These are phyloP conservation scores for Cucumis melo DNA, from an alignment of 306 rosid species.

Conservation along the genomic window DNA sequence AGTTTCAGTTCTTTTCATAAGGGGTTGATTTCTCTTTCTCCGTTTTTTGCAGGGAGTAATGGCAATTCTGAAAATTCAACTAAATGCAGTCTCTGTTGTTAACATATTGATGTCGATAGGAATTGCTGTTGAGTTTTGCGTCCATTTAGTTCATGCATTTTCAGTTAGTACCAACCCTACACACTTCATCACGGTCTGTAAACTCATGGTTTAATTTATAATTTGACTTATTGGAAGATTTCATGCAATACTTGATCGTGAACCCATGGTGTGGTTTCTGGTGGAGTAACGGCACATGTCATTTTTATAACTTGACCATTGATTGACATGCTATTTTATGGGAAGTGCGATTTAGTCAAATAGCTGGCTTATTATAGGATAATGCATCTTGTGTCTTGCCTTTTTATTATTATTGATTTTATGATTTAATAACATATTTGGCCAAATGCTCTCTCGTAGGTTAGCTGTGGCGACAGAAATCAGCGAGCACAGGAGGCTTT, in stretches of 20 bases:
- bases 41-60: conserved; percentile 73
- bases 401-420: background rate
- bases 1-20: background rate
- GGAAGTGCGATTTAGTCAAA: background rate
- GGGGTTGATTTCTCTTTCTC: background rate
- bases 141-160: conserved; percentile 84
- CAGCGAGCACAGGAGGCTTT: conserved; percentile 72
- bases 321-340: background rate
- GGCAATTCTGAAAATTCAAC: conserved; percentile 84
- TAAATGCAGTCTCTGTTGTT: conserved; percentile 91
- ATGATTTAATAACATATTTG: conserved; percentile 7
- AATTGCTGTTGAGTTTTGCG: conserved; percentile 93
- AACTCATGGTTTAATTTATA: background rate
- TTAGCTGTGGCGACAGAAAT: conserved; percentile 56
- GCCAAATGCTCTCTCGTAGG: conserved; percentile 30
- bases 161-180: conserved; percentile 42
- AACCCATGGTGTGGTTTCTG: background rate
- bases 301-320: background rate
- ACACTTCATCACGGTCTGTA: background rate
- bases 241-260: background rate
- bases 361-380: background rate
- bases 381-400: background rate
- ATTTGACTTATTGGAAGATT: conserved; percentile 4
- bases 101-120: conserved; percentile 91
- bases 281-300: background rate